phyloP scores from a whole-genome alignment of 2,329 filamentous ascomycete genomes.

The Xenosphaeropsis pyriputrescens region DNA sequence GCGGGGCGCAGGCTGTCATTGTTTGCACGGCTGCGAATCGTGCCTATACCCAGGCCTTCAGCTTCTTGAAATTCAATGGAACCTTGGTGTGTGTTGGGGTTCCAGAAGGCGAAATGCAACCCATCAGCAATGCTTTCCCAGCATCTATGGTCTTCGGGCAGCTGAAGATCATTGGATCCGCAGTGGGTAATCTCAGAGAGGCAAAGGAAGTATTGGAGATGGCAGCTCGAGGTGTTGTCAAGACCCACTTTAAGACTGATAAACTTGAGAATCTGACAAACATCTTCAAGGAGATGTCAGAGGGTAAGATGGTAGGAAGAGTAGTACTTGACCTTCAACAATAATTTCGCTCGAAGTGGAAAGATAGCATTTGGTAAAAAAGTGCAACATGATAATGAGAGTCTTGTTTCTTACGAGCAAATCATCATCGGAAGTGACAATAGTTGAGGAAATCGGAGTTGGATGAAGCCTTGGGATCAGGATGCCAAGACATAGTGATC shows the following conservation, averaged over 20 bases:
- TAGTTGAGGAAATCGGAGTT: no score
- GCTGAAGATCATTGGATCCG: constrained; percentile 29
- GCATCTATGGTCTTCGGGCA: constrained; percentile 24
- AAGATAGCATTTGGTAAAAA: no score
- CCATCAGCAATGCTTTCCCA: constrained; percentile 29
- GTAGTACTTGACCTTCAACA: constrained; percentile 28
- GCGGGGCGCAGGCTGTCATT: constrained; percentile 45
- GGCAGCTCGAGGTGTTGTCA: constrained; percentile 29
- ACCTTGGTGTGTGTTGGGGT: constrained; percentile 35
- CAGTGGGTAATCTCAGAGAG: constrained; percentile 33
- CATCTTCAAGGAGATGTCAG: constrained; percentile 28
- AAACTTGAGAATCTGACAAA: constrained; percentile 30
- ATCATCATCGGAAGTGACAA: no score
- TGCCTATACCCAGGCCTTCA: constrained; percentile 31
- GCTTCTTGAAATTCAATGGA: constrained; percentile 31
- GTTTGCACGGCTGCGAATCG: constrained; percentile 35
- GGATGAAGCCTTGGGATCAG: no score
- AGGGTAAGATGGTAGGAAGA: constrained; percentile 26
- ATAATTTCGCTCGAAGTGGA: not conserved
- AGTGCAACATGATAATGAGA: no score
- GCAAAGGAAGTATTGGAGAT: constrained; percentile 32
- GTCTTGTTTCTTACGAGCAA: no score
- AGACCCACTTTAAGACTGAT: constrained; percentile 26
- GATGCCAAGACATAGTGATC: no score
- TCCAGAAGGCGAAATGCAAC: constrained; percentile 26